A percentile compares a stretch with the other conserved stretches of the same genome.
Evolutionary conservation across 2,329 filamentous ascomycete genomes (phyloP).

Genomic region (Alternaria triticimaculans): DNA sequence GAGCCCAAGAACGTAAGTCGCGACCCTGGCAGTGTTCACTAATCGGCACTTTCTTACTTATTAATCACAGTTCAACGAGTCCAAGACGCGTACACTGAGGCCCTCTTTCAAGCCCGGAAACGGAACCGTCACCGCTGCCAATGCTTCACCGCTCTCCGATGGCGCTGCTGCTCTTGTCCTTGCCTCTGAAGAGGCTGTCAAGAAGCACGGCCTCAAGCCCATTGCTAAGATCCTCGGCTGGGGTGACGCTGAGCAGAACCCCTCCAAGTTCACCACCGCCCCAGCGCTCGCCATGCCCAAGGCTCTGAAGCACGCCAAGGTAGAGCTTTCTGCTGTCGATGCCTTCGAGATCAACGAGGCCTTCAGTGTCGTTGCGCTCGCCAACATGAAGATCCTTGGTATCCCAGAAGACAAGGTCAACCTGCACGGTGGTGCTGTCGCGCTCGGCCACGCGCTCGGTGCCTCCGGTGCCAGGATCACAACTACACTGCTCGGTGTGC

Average conservation of each 20-base stretch:
- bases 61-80: conserved; percentile 56
- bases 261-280: conserved; percentile 94
- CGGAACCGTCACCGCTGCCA: conserved; percentile 93
- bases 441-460: conserved; percentile 93
- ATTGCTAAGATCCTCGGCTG: conserved; percentile 97
- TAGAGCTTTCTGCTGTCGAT: conserved; percentile 79
- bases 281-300: conserved; percentile 95
- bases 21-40: conserved; percentile 7
- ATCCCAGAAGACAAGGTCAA: conserved; percentile 88
- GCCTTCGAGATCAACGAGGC: conserved; percentile 99
- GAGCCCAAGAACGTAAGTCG: conserved; percentile 84
- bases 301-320: conserved; percentile 90
- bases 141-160: conserved; percentile 95
- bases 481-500: conserved; percentile 84
- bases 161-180: conserved; percentile 91
- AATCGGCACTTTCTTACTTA: conserved; percentile 22
- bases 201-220: conserved; percentile 88
- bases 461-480: conserved; percentile 93
- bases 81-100: conserved; percentile 62
- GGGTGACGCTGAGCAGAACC: conserved; percentile 91
- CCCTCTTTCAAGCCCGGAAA: conserved; percentile 81
- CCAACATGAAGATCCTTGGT: conserved; percentile 91
- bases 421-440: conserved; percentile 91
- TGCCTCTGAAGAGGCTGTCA: conserved; percentile 91
- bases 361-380: conserved; percentile 93